phyloP scores from a whole-genome alignment of 2,329 filamentous ascomycete genomes.

The Gaeumannomyces tritici region DNA sequence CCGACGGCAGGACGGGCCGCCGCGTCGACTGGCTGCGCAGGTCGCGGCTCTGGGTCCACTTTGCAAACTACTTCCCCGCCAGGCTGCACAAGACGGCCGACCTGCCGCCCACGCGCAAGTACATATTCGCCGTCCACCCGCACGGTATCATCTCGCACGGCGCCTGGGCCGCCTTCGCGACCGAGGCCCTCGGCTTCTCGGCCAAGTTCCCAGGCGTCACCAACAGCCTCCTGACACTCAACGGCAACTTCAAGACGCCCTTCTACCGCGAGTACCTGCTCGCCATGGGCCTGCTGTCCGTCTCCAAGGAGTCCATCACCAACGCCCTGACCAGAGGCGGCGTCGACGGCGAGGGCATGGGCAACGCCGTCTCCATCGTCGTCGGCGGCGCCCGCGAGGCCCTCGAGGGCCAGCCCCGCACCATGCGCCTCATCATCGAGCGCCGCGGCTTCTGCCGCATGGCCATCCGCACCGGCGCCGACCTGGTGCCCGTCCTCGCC shows the following conservation, averaged over 20 bases:
- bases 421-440: constrained; percentile 67
- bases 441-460: constrained; percentile 88
- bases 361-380: constrained; percentile 93
- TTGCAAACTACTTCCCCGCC: constrained; percentile 88
- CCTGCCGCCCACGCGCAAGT: constrained; percentile 74
- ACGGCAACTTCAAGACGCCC: constrained; percentile 88
- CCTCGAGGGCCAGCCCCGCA: constrained; percentile 74
- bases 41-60: constrained; percentile 73
- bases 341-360: constrained; percentile 70
- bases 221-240: constrained; percentile 87
- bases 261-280: constrained; percentile 94
- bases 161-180: constrained; percentile 86
- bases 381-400: constrained; percentile 88
- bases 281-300: constrained; percentile 75
- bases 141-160: constrained; percentile 94
- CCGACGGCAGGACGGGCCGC: constrained; percentile 63
- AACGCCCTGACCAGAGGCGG: constrained; percentile 79
- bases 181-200: constrained; percentile 78
- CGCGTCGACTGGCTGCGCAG: constrained; percentile 68
- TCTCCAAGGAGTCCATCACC: constrained; percentile 85
- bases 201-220: constrained; percentile 90
- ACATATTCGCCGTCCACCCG: constrained; percentile 95
- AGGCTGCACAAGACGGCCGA: constrained; percentile 75
- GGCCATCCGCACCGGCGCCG: constrained; percentile 83
- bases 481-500: constrained; percentile 81